Conservation (phyloP, 1,284 basidiomycete species). For the Pterulicium gracile region DNA sequence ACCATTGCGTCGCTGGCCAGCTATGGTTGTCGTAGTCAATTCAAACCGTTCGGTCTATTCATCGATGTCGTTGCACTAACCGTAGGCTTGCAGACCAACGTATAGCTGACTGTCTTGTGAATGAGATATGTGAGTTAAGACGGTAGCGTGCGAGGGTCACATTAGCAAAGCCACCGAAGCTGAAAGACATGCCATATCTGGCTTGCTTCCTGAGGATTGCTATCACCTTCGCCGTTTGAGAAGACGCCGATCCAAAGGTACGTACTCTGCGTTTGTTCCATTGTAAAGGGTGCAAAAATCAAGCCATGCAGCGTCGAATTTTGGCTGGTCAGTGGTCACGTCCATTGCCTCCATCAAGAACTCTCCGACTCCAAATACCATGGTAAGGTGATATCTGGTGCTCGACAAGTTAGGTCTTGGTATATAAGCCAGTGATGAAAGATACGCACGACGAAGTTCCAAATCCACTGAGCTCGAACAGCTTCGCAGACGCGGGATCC, state of each 20-base stretch:
- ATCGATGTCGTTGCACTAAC: neutral
- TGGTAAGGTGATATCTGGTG: constrained; percentile 27
- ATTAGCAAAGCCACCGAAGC: constrained; percentile 25
- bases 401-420: neutral
- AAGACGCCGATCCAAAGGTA: constrained; percentile 2
- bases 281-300: constrained; percentile 30
- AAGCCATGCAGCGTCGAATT: constrained; percentile 30
- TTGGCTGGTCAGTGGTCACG: constrained; percentile 26
- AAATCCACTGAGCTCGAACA: constrained; percentile 17
- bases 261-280: constrained; percentile 26
- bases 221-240: neutral
- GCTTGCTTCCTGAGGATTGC: constrained; percentile 21
- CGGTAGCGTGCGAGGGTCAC: constrained; percentile 11
- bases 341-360: constrained; percentile 32
- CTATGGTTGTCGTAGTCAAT: neutral
- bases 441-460: neutral
- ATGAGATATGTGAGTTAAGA: neutral
- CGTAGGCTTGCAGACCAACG: constrained; percentile 32
- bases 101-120: constrained; percentile 18
- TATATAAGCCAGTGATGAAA: neutral
- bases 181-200: constrained; percentile 25
- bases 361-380: constrained; percentile 34
- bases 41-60: too few species aligned
- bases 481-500: constrained; percentile 28
- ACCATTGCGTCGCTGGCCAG: constrained; percentile 26